Evolutionary conservation across 352 stramenopile species (phyloP).

Genomic region (Pythium dissotocum): DNA sequence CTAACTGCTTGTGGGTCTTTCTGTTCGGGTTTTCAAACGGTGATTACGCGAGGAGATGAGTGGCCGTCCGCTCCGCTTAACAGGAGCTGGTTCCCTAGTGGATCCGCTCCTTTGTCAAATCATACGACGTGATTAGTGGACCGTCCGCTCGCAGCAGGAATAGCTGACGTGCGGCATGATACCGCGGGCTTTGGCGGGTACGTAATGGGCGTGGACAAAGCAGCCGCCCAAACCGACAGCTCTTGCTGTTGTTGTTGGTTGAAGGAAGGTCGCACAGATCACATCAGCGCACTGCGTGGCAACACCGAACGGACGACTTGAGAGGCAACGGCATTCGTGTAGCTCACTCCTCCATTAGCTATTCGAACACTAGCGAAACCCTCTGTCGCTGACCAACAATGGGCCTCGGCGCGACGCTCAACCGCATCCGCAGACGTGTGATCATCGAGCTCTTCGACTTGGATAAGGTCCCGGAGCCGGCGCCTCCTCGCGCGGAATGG

Average conservation of each 20-base stretch:
- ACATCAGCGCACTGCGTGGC: neutral
- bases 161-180: slow-evolving; percentile 6
- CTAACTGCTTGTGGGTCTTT: neutral
- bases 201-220: neutral
- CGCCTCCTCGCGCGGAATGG: slow-evolving; percentile 37
- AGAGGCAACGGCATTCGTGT: neutral
- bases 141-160: slow-evolving; percentile 1
- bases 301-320: neutral
- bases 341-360: neutral
- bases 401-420: slow-evolving; percentile 35
- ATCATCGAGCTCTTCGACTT: slow-evolving; percentile 59
- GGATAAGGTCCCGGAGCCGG: slow-evolving; percentile 49
- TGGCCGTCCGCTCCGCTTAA: neutral
- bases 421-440: slow-evolving; percentile 54
- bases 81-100: neutral
- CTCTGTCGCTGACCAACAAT: slow-evolving; percentile 20
- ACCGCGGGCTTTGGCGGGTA: neutral
- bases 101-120: neutral
- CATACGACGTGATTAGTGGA: neutral
- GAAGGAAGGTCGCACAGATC: neutral
- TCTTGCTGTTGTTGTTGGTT: neutral
- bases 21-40: neutral
- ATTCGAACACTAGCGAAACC: neutral
- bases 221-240: neutral
- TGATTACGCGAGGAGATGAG: slow-evolving; percentile 1